Evolutionary conservation across 2,329 filamentous ascomycete genomes (phyloP).

Genomic region (Aspergillus luchuensis): DNA sequence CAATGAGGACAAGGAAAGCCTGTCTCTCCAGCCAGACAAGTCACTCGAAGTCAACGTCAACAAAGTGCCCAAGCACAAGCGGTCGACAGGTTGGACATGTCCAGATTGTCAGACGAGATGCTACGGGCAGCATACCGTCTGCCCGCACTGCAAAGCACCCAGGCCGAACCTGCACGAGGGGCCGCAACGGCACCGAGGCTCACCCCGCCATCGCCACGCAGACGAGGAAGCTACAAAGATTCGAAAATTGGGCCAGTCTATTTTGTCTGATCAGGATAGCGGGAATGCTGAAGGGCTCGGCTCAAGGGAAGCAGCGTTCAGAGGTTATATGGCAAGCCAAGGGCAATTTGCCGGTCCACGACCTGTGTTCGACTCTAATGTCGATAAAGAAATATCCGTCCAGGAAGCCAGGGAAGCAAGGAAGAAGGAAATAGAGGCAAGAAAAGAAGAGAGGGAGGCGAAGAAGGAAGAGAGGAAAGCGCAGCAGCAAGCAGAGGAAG

Average conservation of each 20-base stretch:
- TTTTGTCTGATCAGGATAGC: constrained; percentile 22
- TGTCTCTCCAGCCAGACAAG: constrained; percentile 16
- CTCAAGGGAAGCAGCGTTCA: constrained; percentile 10
- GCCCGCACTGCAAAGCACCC: constrained; percentile 32
- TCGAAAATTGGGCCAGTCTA: constrained; percentile 22
- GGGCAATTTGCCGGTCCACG: constrained; percentile 6
- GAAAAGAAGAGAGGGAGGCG: background rate
- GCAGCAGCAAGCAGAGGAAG: constrained; percentile 6
- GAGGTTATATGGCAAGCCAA: constrained; percentile 6
- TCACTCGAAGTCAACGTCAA: constrained; percentile 10
- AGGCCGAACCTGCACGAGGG: constrained; percentile 18
- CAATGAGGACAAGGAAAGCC: constrained; percentile 7
- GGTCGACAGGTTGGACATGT: constrained; percentile 32
- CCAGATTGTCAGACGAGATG: constrained; percentile 27
- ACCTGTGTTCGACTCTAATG: constrained; percentile 2
- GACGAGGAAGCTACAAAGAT: constrained; percentile 22
- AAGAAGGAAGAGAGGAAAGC: constrained; percentile 3
- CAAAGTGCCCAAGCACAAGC: constrained; percentile 1
- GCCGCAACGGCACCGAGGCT: background rate
- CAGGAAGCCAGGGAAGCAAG: constrained; percentile 3
- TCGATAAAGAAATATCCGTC: background rate
- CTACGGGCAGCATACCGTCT: constrained; percentile 25
- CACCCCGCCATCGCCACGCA: background rate
- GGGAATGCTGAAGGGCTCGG: background rate
- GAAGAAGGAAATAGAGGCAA: background rate